Percentiles rank a stretch among this genome's conserved stretches.
These are phyloP conservation scores for Macrophomina tecta DNA, from an alignment of 2,329 filamentous ascomycete species.

Conservation along the genomic window DNA sequence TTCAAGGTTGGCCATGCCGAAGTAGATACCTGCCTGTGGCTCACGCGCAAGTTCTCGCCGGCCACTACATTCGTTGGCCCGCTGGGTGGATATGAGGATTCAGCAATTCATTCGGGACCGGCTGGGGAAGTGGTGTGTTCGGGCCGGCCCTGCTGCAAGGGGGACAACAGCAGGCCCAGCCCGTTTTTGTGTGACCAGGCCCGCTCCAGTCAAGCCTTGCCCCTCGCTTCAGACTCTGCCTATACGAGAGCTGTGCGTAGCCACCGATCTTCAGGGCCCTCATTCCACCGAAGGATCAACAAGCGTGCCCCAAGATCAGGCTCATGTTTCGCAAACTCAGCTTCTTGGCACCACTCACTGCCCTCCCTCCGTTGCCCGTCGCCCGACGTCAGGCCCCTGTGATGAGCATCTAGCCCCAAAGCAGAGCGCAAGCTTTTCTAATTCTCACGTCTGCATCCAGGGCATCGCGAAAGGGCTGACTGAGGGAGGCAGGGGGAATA, in stretches of 20 bases:
- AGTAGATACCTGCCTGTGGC: no score
- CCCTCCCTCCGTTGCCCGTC: not conserved
- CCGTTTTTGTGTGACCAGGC: not conserved
- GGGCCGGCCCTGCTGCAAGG: not conserved
- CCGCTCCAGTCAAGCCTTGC: no score
- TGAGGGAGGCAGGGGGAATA: no score
- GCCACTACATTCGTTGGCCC: no score
- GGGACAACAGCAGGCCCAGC: not conserved
- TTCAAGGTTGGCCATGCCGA: no score
- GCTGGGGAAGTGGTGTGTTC: not conserved
- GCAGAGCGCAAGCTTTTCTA: not conserved
- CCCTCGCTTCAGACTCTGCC: not conserved
- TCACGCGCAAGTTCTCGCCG: no score
- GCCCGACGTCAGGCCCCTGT: not conserved
- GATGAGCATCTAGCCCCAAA: not conserved
- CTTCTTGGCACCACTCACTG: not conserved
- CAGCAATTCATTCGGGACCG: not conserved
- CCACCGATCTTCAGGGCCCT: slow-evolving; percentile 1
- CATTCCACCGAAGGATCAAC: slow-evolving; percentile 12
- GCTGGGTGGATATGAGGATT: no score
- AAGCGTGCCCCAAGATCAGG: not conserved
- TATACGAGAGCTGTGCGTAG: not conserved
- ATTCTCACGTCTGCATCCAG: not conserved
- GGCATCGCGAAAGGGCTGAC: not conserved
- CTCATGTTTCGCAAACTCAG: not conserved